These are phyloP conservation scores for Rhodotorula sphaerocarpa DNA, from an alignment of 768 basidiomycete genomes.

Conservation along the genomic window DNA sequence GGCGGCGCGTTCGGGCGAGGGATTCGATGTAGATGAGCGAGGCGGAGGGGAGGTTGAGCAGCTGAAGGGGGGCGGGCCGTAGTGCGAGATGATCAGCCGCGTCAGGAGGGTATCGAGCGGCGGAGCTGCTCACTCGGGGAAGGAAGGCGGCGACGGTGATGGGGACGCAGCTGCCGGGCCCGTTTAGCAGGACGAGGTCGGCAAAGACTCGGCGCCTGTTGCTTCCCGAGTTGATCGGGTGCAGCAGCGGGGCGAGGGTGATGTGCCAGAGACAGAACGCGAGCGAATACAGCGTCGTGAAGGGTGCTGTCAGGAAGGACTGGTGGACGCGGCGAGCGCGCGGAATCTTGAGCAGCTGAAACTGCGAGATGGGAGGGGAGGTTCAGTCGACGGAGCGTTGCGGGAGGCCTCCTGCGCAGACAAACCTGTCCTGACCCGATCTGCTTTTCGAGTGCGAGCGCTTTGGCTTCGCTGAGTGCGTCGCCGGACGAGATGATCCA, in stretches of 20 bases:
- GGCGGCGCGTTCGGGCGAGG: constrained; percentile 71
- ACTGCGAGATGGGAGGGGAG: constrained; percentile 36
- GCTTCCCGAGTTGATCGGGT: background rate
- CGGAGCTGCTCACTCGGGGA: constrained; percentile 33
- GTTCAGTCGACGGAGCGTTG: background rate
- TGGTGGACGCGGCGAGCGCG: constrained; percentile 84
- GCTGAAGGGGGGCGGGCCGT: constrained; percentile 46
- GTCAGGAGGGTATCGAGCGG: too few relatives aligned
- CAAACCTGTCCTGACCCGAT: constrained; percentile 22
- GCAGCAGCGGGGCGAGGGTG: constrained; percentile 52
- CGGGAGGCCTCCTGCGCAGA: background rate
- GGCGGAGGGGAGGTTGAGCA: constrained; percentile 65
- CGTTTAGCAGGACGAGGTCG: constrained; percentile 80
- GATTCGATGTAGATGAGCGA: constrained; percentile 81
- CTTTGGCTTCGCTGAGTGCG: constrained; percentile 64
- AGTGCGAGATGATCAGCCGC: too few relatives aligned
- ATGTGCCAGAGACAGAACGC: constrained; percentile 56
- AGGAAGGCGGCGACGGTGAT: constrained; percentile 58
- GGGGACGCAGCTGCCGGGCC: constrained; percentile 85
- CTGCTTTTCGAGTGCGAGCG: constrained; percentile 53
- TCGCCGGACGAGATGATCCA: constrained; percentile 82
- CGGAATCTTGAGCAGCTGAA: constrained; percentile 61
- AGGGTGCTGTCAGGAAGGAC: constrained; percentile 58
- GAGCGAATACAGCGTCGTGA: constrained; percentile 59
- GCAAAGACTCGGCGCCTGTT: constrained; percentile 46